Evolutionary conservation across 2,329 filamentous ascomycete genomes (phyloP).

Genomic region (Rachicladosporium sp.): DNA sequence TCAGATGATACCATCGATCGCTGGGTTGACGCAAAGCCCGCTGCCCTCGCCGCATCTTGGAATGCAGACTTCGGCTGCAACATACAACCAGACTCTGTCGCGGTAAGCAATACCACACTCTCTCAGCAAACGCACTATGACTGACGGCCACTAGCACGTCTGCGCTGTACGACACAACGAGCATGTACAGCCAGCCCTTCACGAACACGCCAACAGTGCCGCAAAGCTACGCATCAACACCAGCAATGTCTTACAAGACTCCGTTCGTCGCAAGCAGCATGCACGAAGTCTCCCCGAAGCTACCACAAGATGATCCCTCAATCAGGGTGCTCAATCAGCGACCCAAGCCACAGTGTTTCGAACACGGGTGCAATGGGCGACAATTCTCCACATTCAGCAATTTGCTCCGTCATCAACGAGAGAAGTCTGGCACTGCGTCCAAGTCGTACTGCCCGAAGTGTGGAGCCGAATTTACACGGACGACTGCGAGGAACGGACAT

Average conservation of each 20-base stretch:
- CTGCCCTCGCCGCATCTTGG: slow-evolving; percentile 19
- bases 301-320: slow-evolving; percentile 11
- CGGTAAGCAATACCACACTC: slow-evolving; percentile 11
- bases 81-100: slow-evolving; percentile 13
- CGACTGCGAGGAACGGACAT: slow-evolving; percentile 79
- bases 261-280: not conserved
- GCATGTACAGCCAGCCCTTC: slow-evolving; percentile 17
- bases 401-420: slow-evolving; percentile 77
- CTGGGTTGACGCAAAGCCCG: slow-evolving; percentile 22
- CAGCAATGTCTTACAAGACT: not conserved
- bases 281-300: not conserved
- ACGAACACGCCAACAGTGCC: slow-evolving; percentile 14
- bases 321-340: slow-evolving; percentile 25
- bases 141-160: slow-evolving; percentile 15
- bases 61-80: slow-evolving; percentile 5
- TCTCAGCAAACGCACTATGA: not conserved
- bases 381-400: slow-evolving; percentile 97
- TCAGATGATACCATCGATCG: slow-evolving; percentile 21
- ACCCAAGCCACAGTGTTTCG: slow-evolving; percentile 94
- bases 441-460: slow-evolving; percentile 87
- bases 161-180: slow-evolving; percentile 16
- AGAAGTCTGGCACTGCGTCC: slow-evolving; percentile 81
- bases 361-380: slow-evolving; percentile 89
- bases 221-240: slow-evolving; percentile 13
- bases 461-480: slow-evolving; percentile 85